Conservation (phyloP, 345 rosid genomes). For the Salix udensis region DNA sequence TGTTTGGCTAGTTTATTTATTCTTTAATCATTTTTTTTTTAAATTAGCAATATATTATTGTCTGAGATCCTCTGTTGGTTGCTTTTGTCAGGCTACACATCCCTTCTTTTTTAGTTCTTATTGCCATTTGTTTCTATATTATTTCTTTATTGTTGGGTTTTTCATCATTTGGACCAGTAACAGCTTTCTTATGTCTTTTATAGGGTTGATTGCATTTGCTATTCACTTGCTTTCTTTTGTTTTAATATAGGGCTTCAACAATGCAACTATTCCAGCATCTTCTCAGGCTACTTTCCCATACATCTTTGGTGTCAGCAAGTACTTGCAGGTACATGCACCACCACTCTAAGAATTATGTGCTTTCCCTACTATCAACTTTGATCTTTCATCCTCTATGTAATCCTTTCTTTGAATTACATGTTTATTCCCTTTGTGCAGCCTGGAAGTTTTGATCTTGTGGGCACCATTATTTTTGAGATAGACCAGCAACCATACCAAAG, state of each 20-base stretch:
- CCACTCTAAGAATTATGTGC: background rate
- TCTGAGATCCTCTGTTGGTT: background rate
- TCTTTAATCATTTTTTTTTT: background rate
- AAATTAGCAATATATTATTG: background rate
- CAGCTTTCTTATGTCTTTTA: background rate
- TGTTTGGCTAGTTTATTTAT: background rate
- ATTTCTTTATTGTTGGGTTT: background rate
- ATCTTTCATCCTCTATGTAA: background rate
- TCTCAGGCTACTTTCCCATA: slow-evolving; percentile 84
- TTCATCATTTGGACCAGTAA: background rate
- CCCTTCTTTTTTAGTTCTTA: background rate
- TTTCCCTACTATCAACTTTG: background rate
- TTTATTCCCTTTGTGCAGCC: slow-evolving; percentile 40
- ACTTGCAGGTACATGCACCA: slow-evolving; percentile 54
- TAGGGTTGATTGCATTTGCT: background rate
- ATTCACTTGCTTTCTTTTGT: background rate
- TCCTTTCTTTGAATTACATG: background rate
- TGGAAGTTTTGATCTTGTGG: slow-evolving; percentile 90
- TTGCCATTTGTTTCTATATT: background rate
- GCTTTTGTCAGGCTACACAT: background rate
- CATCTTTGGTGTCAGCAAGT: slow-evolving; percentile 78
- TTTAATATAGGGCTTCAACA: slow-evolving; percentile 62
- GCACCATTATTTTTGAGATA: slow-evolving; percentile 66
- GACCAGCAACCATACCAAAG: slow-evolving; percentile 73
- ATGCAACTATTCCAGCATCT: slow-evolving; percentile 66